Conservation (phyloP, 2,329 filamentous ascomycete genomes). For the Zelopaecilomyces penicillatus region DNA sequence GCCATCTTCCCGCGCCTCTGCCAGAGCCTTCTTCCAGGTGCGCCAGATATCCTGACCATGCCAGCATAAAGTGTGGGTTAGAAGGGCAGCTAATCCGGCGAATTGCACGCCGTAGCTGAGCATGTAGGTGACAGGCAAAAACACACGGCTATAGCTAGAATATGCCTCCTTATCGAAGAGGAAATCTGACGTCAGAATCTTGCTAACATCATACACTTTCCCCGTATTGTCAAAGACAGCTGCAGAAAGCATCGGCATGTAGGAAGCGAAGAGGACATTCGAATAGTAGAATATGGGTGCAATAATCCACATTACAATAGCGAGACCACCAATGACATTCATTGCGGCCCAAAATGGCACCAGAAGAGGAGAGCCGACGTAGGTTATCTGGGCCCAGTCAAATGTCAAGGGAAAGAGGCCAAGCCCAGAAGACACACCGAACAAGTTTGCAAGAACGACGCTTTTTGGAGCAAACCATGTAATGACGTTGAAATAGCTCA, state of each 20-base stretch:
- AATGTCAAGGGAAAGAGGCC: conserved; percentile 81
- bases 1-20: conserved; percentile 48
- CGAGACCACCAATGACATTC: conserved; percentile 73
- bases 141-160: conserved; percentile 72
- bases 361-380: conserved; percentile 76
- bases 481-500: conserved; percentile 83
- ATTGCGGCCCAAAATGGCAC: conserved; percentile 82
- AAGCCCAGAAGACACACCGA: conserved; percentile 76
- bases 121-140: conserved; percentile 79
- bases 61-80: conserved; percentile 78
- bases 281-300: conserved; percentile 74
- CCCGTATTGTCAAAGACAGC: conserved; percentile 82
- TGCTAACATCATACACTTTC: conserved; percentile 70
- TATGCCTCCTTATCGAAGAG: conserved; percentile 72
- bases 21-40: conserved; percentile 63
- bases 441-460: conserved; percentile 78
- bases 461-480: conserved; percentile 85
- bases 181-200: conserved; percentile 69
- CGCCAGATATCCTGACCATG: conserved; percentile 75
- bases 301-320: conserved; percentile 77
- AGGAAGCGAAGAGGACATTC: conserved; percentile 72
- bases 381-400: conserved; percentile 84
- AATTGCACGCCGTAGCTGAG: conserved; percentile 83
- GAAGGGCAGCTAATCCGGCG: conserved; percentile 67
- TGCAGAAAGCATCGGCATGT: conserved; percentile 78